Conservation (phyloP, 306 rosid species). For the Aeschynomene evenia region DNA sequence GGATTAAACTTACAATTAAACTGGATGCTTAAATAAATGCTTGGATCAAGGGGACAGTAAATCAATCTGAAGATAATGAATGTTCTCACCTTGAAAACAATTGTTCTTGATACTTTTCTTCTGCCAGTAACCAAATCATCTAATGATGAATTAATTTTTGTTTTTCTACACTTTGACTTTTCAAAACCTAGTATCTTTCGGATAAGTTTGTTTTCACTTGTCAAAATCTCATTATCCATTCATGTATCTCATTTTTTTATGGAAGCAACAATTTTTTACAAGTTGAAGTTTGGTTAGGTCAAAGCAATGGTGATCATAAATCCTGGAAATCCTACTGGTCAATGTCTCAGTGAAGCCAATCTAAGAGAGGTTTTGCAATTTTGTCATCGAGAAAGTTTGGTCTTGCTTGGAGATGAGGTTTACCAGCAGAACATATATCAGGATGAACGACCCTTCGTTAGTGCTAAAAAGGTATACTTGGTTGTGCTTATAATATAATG, state of each 20-base stretch:
- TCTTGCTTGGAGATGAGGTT: conserved; percentile 97
- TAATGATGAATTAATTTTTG: background rate
- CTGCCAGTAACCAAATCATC: conserved; percentile 13
- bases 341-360: conserved; percentile 87
- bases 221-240: conserved; percentile 5
- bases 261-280: conserved; percentile 19
- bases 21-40: conserved; percentile 21
- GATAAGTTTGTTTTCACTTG: background rate
- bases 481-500: conserved; percentile 12
- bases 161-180: background rate
- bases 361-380: conserved; percentile 69
- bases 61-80: conserved; percentile 4
- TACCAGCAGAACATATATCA: conserved; percentile 96
- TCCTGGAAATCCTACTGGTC: conserved; percentile 99
- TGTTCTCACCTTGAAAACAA: conserved; percentile 14
- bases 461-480: conserved; percentile 73
- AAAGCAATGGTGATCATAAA: conserved; percentile 99
- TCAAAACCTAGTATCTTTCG: conserved; percentile 4
- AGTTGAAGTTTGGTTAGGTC: conserved; percentile 55
- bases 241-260: conserved; percentile 19
- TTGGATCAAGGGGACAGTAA: conserved; percentile 8
- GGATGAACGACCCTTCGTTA: conserved; percentile 90
- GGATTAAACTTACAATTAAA: background rate
- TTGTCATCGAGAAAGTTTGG: conserved; percentile 79
- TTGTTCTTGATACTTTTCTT: conserved; percentile 8